phyloP scores from a whole-genome alignment of 371 early-diverging fungal genomes.

The Apophysomyces variabilis region DNA sequence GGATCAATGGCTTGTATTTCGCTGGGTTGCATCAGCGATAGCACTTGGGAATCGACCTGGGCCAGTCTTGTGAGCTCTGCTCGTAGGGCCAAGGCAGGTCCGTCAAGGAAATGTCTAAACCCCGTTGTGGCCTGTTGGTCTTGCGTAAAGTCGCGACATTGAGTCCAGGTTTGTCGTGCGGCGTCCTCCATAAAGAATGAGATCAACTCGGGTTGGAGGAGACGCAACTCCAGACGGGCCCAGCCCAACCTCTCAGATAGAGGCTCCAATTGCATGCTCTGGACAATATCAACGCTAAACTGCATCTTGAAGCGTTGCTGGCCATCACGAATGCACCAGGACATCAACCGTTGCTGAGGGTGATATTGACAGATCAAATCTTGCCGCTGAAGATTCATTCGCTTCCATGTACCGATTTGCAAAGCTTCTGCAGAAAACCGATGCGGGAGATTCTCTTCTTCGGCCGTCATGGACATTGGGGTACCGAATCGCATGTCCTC shows the following conservation, averaged over 20 bases:
- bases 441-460: slow-evolving; percentile 13
- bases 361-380: slow-evolving; percentile 69
- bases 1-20: slow-evolving; percentile 54
- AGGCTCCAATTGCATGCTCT: slow-evolving; percentile 54
- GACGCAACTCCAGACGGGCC: slow-evolving; percentile 37
- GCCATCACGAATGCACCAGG: slow-evolving; percentile 74
- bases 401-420: slow-evolving; percentile 80
- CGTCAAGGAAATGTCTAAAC: slow-evolving; percentile 40
- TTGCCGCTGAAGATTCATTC: slow-evolving; percentile 57
- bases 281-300: slow-evolving; percentile 58
- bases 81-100: slow-evolving; percentile 41
- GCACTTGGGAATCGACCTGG: slow-evolving; percentile 17
- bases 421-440: slow-evolving; percentile 62
- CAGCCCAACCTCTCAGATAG: slow-evolving; percentile 36
- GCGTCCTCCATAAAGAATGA: slow-evolving; percentile 65
- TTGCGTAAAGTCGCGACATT: slow-evolving; percentile 81
- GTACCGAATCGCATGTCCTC: slow-evolving; percentile 27
- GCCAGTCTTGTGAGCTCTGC: slow-evolving; percentile 37
- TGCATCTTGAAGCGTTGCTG: slow-evolving; percentile 74
- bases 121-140: slow-evolving; percentile 62
- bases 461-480: slow-evolving; percentile 29
- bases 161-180: slow-evolving; percentile 54
- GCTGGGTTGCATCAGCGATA: slow-evolving; percentile 16
- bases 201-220: slow-evolving; percentile 36
- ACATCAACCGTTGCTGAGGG: slow-evolving; percentile 52